Evolutionary conservation across 208 protist species (phyloP).

Genomic region (Tetramitus jugosus): DNA sequence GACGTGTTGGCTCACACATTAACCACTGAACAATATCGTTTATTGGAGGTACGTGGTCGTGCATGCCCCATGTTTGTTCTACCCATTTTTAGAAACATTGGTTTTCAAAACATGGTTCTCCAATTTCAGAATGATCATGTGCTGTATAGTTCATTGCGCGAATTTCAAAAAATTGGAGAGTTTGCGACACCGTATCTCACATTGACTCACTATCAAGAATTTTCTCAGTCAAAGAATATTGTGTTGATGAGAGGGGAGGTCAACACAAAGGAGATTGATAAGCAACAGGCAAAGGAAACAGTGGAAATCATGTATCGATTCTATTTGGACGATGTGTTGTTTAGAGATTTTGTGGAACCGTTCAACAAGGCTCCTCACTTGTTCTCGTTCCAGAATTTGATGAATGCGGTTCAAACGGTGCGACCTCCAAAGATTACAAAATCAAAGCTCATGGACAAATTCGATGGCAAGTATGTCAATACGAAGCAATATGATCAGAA

Average conservation of each 20-base stretch:
- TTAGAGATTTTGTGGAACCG: background rate
- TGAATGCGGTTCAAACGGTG: background rate
- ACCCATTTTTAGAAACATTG: constrained; percentile 4
- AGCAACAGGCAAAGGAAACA: background rate
- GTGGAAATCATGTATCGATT: background rate
- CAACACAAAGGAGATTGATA: background rate
- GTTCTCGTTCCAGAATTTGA: background rate
- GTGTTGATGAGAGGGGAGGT: constrained; percentile 11
- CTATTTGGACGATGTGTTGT: background rate
- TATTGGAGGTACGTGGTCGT: background rate
- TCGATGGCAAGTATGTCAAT: no score
- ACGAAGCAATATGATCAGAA: no score
- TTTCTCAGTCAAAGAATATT: background rate
- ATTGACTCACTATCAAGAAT: background rate
- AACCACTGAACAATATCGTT: background rate
- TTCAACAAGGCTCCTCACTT: background rate
- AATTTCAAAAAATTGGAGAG: constrained; percentile 5
- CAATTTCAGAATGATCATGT: constrained; percentile 1
- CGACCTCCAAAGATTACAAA: background rate
- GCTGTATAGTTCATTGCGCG: background rate
- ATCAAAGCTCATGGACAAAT: no score
- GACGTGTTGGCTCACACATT: background rate
- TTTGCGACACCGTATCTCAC: background rate
- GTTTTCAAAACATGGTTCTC: background rate
- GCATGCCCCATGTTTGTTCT: constrained; percentile 14